A percentile compares a stretch with the other conserved stretches of the same genome.
phyloP scores from a whole-genome alignment of 106 monocot species.

The Amphibolis antarctica region DNA sequence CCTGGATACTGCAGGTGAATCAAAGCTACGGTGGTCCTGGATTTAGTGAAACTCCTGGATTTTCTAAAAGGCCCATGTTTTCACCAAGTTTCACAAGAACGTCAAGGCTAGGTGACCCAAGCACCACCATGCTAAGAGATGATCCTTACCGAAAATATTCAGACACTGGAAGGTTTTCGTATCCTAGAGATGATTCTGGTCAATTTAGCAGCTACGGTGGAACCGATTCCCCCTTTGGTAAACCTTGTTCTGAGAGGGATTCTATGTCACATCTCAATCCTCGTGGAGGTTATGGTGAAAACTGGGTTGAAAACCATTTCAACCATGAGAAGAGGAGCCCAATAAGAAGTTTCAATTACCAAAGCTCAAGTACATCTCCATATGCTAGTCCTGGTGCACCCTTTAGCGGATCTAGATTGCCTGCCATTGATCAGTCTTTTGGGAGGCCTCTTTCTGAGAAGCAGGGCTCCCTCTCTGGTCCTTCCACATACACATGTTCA shows the following conservation, averaged over 20 bases:
- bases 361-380: slow-evolving; percentile 3
- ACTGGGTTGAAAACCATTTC: slow-evolving; percentile 4
- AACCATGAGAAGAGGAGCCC: slow-evolving; percentile 13
- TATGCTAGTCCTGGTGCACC: slow-evolving; percentile 14
- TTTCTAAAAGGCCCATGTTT: too few species aligned
- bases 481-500: too few species aligned
- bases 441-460: too few species aligned
- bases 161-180: slow-evolving; percentile 11
- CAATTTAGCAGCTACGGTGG: background rate
- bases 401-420: slow-evolving; percentile 1
- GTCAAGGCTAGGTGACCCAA: too few species aligned
- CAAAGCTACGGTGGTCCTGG: too few species aligned
- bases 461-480: too few species aligned
- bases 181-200: slow-evolving; percentile 11
- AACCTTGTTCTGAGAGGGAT: slow-evolving; percentile 5
- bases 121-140: too few species aligned
- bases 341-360: background rate
- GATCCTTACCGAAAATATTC: slow-evolving; percentile 1
- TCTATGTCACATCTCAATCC: slow-evolving; percentile 4
- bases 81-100: too few species aligned
- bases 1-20: too few species aligned
- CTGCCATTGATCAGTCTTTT: slow-evolving; percentile 5
- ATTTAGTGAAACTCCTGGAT: too few species aligned
- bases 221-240: slow-evolving; percentile 7
- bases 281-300: slow-evolving; percentile 5